Evolutionary conservation across 495 filamentous ascomycete species (phyloP), one percentile per base, ranked within the genome.

Genomic region (Trichoderma virens): DNA sequence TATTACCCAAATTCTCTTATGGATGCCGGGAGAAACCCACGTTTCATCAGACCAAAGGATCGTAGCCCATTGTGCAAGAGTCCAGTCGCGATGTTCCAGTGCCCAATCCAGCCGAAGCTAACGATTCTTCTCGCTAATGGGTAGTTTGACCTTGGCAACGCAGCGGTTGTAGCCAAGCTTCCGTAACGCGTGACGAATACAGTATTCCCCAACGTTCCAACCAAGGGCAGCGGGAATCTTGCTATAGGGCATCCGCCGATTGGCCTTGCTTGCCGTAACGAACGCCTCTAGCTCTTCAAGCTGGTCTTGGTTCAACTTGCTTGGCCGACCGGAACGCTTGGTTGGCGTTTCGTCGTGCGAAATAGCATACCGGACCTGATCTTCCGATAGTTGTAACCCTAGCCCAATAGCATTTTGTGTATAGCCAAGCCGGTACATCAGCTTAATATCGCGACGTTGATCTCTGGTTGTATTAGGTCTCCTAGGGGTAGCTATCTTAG

Each of bases 31-130:
- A 4, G 25, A 64, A 59, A 71, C 64, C 73, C 66, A 77, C 8
- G 69, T 75, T 54, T 77, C 67, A 64, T 76, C 65, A 32, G 64
- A 70, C 72, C 63, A 75, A 25, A 75, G 62, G 25, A 73, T 67
- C n/a, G 60, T 61, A 47, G 59, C 61, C 71, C 63, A 76, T 66
- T 72, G 39, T 32, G 71, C 59, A 30, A 64, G 32, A 18, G 68
- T 70, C 69, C 39, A 75, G 39, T 67, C 8, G 3, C 63, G 13
- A 43, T 71, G 38, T 8, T 68, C 68, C 25, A 59, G 8, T 25
- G 66, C 72, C 65, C 56, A 75, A 11, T 25, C 31, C 47, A 68
- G 56, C 47, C 69, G 62, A 5, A 28, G 0, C 0, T 7, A 0
- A 18, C 65, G 63, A 20, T 27, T 67, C 3, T 20, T 18, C 27